Evolutionary conservation across 2,329 filamentous ascomycete species (phyloP).

Genomic region (Emericellopsis atlantica): DNA sequence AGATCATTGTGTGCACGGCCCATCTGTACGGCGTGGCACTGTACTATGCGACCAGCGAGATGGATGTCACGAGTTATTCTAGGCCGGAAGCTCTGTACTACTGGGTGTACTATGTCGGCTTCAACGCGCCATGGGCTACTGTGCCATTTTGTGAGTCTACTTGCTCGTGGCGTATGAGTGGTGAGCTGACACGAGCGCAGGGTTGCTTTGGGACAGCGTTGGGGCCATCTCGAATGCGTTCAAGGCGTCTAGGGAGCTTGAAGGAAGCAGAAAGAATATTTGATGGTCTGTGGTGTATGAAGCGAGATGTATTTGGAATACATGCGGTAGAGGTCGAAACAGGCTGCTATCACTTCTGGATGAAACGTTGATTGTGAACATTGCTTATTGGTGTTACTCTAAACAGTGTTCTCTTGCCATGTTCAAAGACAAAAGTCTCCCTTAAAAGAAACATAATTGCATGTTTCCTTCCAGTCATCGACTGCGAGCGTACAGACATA

Average conservation of each 20-base stretch:
- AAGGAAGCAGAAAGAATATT: conserved; percentile 1
- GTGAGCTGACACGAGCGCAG: conserved; percentile 6
- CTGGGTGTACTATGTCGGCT: conserved; percentile 50
- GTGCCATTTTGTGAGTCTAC: conserved; percentile 37
- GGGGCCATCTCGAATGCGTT: conserved; percentile 13
- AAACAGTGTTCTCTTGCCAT: too few relatives aligned
- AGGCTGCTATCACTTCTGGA: too few relatives aligned
- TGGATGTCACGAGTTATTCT: conserved; percentile 38
- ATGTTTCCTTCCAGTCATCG: too few relatives aligned
- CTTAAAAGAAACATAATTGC: too few relatives aligned
- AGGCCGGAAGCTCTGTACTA: conserved; percentile 49
- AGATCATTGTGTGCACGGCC: conserved; percentile 36
- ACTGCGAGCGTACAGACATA: too few relatives aligned
- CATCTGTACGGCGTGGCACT: conserved; percentile 50
- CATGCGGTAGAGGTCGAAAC: too few relatives aligned
- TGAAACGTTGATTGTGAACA: too few relatives aligned
- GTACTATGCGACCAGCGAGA: conserved; percentile 46
- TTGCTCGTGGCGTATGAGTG: neutral
- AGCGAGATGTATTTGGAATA: too few relatives aligned
- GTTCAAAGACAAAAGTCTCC: too few relatives aligned
- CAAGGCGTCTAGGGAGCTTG: conserved; percentile 7
- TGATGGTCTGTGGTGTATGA: neutral
- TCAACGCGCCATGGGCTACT: conserved; percentile 48
- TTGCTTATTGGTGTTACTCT: too few relatives aligned
- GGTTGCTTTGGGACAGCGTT: conserved; percentile 18